A percentile compares a stretch with the other conserved stretches of the same genome.
phyloP scores from a whole-genome alignment of 2,329 filamentous ascomycete species.

The Sclerotinia borealis region DNA sequence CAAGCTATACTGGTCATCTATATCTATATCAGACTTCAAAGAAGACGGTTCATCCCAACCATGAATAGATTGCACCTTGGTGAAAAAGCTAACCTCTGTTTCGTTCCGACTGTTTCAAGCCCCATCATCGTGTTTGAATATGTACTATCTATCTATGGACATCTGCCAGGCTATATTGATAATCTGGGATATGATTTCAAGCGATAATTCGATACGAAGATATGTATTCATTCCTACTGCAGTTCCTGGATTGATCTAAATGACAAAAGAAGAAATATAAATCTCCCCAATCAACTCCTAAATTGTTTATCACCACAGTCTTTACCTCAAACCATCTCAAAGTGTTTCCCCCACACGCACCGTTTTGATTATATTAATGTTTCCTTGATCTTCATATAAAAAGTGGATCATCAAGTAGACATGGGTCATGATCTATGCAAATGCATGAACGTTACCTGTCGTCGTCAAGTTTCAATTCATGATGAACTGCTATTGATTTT shows the following conservation, averaged over 20 bases:
- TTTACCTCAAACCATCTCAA: not conserved
- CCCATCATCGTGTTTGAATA: not conserved
- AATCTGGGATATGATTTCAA: not conserved
- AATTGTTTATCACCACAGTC: not conserved
- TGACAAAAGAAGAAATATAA: not conserved
- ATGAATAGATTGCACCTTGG: too few species aligned
- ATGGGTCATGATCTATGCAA: not conserved
- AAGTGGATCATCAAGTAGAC: not conserved
- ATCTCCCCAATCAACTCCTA: not conserved
- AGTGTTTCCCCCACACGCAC: not conserved
- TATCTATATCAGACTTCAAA: too few species aligned
- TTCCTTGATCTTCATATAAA: not conserved
- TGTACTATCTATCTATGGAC: not conserved
- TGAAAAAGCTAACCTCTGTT: too few species aligned
- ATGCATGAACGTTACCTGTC: conserved; percentile 1
- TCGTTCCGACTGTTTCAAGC: not conserved
- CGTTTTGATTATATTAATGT: conserved; percentile 1
- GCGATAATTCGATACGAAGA: not conserved
- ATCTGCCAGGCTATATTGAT: not conserved
- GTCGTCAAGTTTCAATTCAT: not conserved
- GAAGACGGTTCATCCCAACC: too few species aligned
- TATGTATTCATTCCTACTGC: not conserved
- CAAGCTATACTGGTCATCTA: too few species aligned
- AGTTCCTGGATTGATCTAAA: not conserved
- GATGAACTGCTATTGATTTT: not conserved